These are phyloP conservation scores for Entomortierella beljakovae DNA, from an alignment of 192 early-diverging fungal genomes.

Conservation along the genomic window DNA sequence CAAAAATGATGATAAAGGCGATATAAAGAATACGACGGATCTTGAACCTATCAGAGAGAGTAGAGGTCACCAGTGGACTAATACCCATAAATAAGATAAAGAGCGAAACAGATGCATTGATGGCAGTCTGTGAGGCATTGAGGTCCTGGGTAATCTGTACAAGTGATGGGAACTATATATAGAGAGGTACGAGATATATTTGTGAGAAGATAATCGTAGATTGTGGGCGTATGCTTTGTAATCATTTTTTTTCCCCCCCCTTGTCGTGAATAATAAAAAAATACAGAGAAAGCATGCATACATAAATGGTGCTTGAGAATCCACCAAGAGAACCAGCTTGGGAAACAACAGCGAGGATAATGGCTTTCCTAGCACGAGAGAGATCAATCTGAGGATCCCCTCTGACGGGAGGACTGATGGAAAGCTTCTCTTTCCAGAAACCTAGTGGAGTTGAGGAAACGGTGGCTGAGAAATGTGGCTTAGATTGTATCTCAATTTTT, in stretches of 20 bases:
- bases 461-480: background rate
- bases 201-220: no score
- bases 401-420: conserved; percentile 18
- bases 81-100: conserved; percentile 67
- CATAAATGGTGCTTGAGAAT: conserved; percentile 49
- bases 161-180: conserved; percentile 40
- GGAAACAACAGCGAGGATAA: conserved; percentile 35
- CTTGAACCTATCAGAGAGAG: conserved; percentile 56
- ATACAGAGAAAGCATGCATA: background rate
- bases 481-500: background rate
- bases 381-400: conserved; percentile 35
- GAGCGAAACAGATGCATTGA: conserved; percentile 57
- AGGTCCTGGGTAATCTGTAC: conserved; percentile 56
- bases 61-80: conserved; percentile 59
- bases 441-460: background rate
- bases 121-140: conserved; percentile 42
- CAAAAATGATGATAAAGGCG: conserved; percentile 53
- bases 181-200: no score
- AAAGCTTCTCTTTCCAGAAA: conserved; percentile 28
- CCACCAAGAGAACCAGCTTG: conserved; percentile 48
- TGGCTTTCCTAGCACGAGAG: conserved; percentile 24
- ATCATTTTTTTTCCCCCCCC: no score
- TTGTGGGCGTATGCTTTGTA: no score
- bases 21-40: conserved; percentile 60
- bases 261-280: background rate